Evolutionary conservation across 192 early-diverging fungal species (phyloP).

Genomic region (Entophlyctis luteolus): DNA sequence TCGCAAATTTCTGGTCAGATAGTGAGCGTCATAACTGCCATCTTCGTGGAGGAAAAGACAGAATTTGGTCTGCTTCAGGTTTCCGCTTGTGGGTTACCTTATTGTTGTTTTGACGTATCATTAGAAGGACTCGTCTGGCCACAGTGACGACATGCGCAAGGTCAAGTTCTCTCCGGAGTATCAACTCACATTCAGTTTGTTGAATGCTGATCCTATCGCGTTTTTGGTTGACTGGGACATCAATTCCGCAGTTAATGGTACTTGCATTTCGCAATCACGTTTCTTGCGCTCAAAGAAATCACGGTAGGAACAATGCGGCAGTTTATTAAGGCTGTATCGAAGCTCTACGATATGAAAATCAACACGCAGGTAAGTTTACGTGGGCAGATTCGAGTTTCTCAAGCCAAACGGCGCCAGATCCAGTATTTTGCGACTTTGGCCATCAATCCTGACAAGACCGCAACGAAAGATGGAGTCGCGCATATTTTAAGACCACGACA

Average conservation of each 20-base stretch:
- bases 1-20: not conserved
- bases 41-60: constrained; percentile 33
- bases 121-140: no score
- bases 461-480: constrained; percentile 2
- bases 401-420: constrained; percentile 36
- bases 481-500: constrained; percentile 58
- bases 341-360: constrained; percentile 71
- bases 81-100: not conserved
- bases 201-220: constrained; percentile 77
- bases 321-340: constrained; percentile 64
- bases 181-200: constrained; percentile 78
- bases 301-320: constrained; percentile 53
- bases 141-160: constrained; percentile 53
- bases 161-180: constrained; percentile 85
- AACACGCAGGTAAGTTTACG: constrained; percentile 5
- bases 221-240: constrained; percentile 78
- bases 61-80: not conserved
- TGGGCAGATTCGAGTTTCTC: constrained; percentile 56
- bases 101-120: no score
- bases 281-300: not conserved
- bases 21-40: constrained; percentile 24
- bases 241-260: constrained; percentile 62
- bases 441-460: constrained; percentile 50
- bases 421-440: constrained; percentile 80
- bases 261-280: constrained; percentile 2